These are phyloP conservation scores for Musa beccarii DNA, from an alignment of 176 grass and related monocot species.

Conservation along the genomic window DNA sequence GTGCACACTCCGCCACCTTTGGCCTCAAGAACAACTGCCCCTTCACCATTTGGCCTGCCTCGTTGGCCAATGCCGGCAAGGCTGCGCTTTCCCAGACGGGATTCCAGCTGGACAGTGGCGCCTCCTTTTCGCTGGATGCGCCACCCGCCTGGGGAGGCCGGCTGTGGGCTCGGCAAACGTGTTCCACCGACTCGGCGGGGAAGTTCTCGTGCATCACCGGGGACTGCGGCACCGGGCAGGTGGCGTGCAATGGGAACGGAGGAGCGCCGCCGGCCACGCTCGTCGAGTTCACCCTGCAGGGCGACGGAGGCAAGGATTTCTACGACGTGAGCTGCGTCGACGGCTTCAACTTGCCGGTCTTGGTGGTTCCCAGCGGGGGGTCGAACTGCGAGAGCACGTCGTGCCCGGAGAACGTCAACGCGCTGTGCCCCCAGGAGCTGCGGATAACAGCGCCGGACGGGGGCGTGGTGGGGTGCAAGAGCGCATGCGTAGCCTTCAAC, in stretches of 20 bases:
- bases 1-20: slow-evolving; percentile 25
- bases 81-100: slow-evolving; percentile 30
- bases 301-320: slow-evolving; percentile 23
- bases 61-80: not conserved
- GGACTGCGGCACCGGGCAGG: slow-evolving; percentile 40
- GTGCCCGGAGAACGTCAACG: slow-evolving; percentile 35
- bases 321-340: slow-evolving; percentile 63
- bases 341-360: slow-evolving; percentile 51
- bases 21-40: slow-evolving; percentile 47
- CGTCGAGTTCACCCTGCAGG: slow-evolving; percentile 47
- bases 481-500: slow-evolving; percentile 49
- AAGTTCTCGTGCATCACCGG: slow-evolving; percentile 43
- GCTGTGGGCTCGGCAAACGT: slow-evolving; percentile 39
- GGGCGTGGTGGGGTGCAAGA: slow-evolving; percentile 38
- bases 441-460: not conserved
- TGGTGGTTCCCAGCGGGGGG: slow-evolving; percentile 2
- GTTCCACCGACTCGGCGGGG: slow-evolving; percentile 17
- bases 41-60: slow-evolving; percentile 40
- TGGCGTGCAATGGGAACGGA: slow-evolving; percentile 33
- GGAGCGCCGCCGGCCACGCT: slow-evolving; percentile 34
- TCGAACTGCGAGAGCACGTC: not conserved
- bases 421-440: slow-evolving; percentile 34
- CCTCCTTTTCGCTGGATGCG: slow-evolving; percentile 1
- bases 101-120: slow-evolving; percentile 26
- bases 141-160: slow-evolving; percentile 39